Evolutionary conservation across 345 rosid species (phyloP), one percentile per base, ranked within the genome.

Genomic region (Rhodomyrtus tomentosa): DNA sequence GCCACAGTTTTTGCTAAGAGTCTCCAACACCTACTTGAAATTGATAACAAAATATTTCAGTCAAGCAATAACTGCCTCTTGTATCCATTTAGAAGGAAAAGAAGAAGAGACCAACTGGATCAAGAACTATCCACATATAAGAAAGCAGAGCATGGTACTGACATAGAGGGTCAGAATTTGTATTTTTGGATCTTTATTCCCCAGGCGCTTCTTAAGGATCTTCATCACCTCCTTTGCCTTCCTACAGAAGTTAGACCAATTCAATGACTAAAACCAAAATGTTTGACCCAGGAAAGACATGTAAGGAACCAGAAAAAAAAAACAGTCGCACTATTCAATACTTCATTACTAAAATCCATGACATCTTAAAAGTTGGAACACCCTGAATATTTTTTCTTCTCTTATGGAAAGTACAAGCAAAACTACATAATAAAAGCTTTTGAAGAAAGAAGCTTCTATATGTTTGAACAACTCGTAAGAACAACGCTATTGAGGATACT

Each of bases 1-100:
- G 18, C 99, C 98, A 85, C 99, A 97, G 84, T 95, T 97, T 92
- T 97, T 97, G 91, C 95, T 94, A 73, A 97, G 89, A 79, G 99
- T 92, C 91, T 97, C 99, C 96, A 97, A 88, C 55, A 89, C 98
- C 99, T 97, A 74, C n/a, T 68, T 68, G 79, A 21, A 36, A 36
- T 68, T 68, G 79, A 68, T 68, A 68, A 68, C 25, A 36, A 68
- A 18, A 36, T 36, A 68, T 68, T 68, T 68, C 21, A 68, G 25
- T 68, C 45, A 36, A 68, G 79, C 8, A 11, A 68, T 36, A 68
- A 45, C 79, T 3, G 24, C 79, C 79, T 36, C 79, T 9, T 15
- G 49, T 59, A 21, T 22, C 54, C 36, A 40, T 22, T 55, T 59
- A n/a, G 50, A 52, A 29, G 50, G 74, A 53, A 24, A 82, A 22